Percentiles rank a stretch among this genome's conserved stretches.
Evolutionary conservation across 2,329 filamentous ascomycete species (phyloP).

Genomic region (Corynespora cassiicola): DNA sequence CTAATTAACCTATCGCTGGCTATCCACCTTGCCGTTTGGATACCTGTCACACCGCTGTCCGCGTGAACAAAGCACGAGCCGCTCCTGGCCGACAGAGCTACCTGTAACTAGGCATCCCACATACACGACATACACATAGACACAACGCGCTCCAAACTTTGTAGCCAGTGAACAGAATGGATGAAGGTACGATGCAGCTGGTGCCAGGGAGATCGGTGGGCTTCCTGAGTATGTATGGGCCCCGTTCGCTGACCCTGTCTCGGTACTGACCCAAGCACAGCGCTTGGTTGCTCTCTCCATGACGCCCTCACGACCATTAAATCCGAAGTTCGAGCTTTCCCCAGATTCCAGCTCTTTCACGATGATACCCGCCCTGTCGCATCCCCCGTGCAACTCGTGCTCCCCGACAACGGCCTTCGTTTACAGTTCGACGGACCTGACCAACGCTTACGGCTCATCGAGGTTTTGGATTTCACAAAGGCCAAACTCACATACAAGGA

Average conservation of each 20-base stretch:
- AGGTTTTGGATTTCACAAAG: slow-evolving; percentile 88
- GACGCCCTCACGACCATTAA: slow-evolving; percentile 88
- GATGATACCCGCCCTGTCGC: slow-evolving; percentile 76
- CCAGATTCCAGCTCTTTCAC: slow-evolving; percentile 82
- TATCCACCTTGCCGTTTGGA: slow-evolving; percentile 6
- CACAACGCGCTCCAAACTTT: no score
- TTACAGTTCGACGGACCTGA: slow-evolving; percentile 93
- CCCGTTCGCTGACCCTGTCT: slow-evolving; percentile 5
- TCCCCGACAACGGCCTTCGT: slow-evolving; percentile 86
- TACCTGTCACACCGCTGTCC: slow-evolving; percentile 14
- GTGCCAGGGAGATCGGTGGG: slow-evolving; percentile 41
- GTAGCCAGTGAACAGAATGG: no score
- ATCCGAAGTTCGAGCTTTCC: slow-evolving; percentile 81
- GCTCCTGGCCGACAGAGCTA: background rate
- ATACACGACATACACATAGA: slow-evolving; percentile 5
- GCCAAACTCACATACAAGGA: slow-evolving; percentile 83
- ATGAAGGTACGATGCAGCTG: slow-evolving; percentile 38
- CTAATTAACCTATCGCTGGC: no score
- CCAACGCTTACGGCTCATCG: slow-evolving; percentile 87
- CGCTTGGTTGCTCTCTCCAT: slow-evolving; percentile 88
- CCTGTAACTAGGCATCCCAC: slow-evolving; percentile 1
- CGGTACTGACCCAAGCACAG: slow-evolving; percentile 54
- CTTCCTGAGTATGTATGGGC: slow-evolving; percentile 44
- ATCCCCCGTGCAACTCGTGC: slow-evolving; percentile 74
- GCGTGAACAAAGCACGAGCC: slow-evolving; percentile 36